Evolutionary conservation across 2,329 filamentous ascomycete species (phyloP).

Genomic region (Spiromastix sp.): DNA sequence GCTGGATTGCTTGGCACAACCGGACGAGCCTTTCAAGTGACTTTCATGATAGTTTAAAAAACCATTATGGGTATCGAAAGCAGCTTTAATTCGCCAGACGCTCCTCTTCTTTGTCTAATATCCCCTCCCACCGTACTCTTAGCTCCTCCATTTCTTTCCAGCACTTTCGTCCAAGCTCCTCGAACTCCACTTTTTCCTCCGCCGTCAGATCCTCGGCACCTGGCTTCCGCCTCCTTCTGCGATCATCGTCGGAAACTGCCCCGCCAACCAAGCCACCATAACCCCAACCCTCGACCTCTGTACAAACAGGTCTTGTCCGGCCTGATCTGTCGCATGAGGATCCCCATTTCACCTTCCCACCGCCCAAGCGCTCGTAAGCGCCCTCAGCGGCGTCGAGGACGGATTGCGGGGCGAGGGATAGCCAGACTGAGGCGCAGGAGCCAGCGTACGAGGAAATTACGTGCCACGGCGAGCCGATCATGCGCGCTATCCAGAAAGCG

Average conservation of each 20-base stretch:
- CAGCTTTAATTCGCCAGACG: background rate
- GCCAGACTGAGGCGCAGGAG: slow-evolving; percentile 66
- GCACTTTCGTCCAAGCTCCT: slow-evolving; percentile 29
- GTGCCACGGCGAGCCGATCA: slow-evolving; percentile 84
- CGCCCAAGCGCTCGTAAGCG: slow-evolving; percentile 46
- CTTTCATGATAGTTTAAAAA: too few species aligned
- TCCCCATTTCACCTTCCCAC: slow-evolving; percentile 70
- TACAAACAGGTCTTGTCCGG: slow-evolving; percentile 55
- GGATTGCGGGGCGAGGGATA: slow-evolving; percentile 56
- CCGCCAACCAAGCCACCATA: slow-evolving; percentile 42
- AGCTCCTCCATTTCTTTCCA: slow-evolving; percentile 35
- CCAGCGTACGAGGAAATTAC: slow-evolving; percentile 64
- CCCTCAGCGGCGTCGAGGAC: slow-evolving; percentile 27
- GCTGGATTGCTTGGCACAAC: too few species aligned
- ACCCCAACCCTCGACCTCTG: slow-evolving; percentile 82
- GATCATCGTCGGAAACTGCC: slow-evolving; percentile 43
- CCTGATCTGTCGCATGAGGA: slow-evolving; percentile 54
- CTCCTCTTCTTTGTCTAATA: slow-evolving; percentile 26
- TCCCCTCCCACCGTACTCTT: slow-evolving; percentile 27
- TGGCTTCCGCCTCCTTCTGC: slow-evolving; percentile 47
- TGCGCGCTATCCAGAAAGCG: slow-evolving; percentile 61
- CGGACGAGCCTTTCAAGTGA: too few species aligned
- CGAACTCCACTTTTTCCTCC: slow-evolving; percentile 27
- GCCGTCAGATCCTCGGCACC: slow-evolving; percentile 47
- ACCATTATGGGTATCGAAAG: too few species aligned